phyloP scores from a whole-genome alignment of 371 early-diverging fungal species.

The Rhizomucor pusillus region DNA sequence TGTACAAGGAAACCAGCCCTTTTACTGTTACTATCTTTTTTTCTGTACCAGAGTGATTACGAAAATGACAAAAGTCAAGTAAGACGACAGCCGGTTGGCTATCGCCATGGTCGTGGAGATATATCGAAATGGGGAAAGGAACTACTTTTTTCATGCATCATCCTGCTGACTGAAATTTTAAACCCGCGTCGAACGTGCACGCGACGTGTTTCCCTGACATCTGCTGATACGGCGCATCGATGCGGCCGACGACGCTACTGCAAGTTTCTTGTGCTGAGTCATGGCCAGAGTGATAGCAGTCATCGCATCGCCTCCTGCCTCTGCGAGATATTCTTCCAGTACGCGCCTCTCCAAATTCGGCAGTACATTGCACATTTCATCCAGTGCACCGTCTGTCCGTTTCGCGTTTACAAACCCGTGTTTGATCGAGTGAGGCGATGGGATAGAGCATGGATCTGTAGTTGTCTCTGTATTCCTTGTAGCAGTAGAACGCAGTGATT shows the following conservation, averaged over 20 bases:
- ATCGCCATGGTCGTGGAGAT: slow-evolving; percentile 4
- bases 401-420: no score
- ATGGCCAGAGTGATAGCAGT: slow-evolving; percentile 42
- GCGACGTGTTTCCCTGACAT: no score
- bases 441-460: no score
- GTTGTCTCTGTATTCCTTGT: slow-evolving; percentile 3
- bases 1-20: neutral
- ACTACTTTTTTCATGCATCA: no score
- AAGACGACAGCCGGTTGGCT: slow-evolving; percentile 20
- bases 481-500: neutral
- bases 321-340: slow-evolving; percentile 32
- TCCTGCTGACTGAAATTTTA: no score
- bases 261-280: slow-evolving; percentile 26
- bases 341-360: slow-evolving; percentile 38
- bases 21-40: neutral
- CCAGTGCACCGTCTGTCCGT: slow-evolving; percentile 12
- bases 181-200: no score
- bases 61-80: slow-evolving; percentile 38
- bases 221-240: no score
- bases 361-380: slow-evolving; percentile 34
- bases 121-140: no score
- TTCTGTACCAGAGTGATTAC: slow-evolving; percentile 35
- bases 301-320: slow-evolving; percentile 42
- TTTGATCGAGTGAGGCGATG: no score
- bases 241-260: neutral